phyloP scores from a whole-genome alignment of 2,329 filamentous ascomycete genomes.

The Fusarium napiforme region DNA sequence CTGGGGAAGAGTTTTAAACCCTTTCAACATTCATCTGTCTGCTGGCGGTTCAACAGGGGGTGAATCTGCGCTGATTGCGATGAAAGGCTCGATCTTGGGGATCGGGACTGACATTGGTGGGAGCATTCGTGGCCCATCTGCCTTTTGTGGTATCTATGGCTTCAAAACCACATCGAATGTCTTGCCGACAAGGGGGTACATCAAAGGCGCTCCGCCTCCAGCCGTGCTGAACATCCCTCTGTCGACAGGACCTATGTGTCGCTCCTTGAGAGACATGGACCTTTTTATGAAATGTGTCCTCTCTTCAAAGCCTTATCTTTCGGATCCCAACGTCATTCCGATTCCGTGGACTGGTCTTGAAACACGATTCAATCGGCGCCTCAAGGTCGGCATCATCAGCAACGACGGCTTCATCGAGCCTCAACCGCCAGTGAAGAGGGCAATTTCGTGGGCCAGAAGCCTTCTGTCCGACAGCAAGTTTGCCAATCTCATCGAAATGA shows the following conservation, averaged over 20 bases:
- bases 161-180: conserved; percentile 18
- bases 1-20: conserved; percentile 70
- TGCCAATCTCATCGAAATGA: conserved; percentile 45
- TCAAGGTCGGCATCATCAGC: conserved; percentile 57
- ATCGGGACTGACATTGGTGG: conserved; percentile 18
- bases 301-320: conserved; percentile 30
- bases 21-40: conserved; percentile 66
- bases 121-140: conserved; percentile 16
- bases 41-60: conserved; percentile 73
- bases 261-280: conserved; percentile 40
- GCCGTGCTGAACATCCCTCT: conserved; percentile 48
- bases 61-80: conserved; percentile 49
- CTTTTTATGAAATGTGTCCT: conserved; percentile 32
- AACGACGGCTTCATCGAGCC: conserved; percentile 53
- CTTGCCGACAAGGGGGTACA: conserved; percentile 20
- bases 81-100: conserved; percentile 40
- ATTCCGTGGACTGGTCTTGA: conserved; percentile 47
- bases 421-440: conserved; percentile 53
- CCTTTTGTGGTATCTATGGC: conserved; percentile 24
- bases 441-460: conserved; percentile 49
- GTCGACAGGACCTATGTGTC: conserved; percentile 38
- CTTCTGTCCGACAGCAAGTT: conserved; percentile 32
- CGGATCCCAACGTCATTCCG: conserved; percentile 45
- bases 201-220: conserved; percentile 40
- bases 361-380: conserved; percentile 10